These are phyloP conservation scores for Pythium volutum DNA, from an alignment of 352 stramenopile species.

Conservation along the genomic window DNA sequence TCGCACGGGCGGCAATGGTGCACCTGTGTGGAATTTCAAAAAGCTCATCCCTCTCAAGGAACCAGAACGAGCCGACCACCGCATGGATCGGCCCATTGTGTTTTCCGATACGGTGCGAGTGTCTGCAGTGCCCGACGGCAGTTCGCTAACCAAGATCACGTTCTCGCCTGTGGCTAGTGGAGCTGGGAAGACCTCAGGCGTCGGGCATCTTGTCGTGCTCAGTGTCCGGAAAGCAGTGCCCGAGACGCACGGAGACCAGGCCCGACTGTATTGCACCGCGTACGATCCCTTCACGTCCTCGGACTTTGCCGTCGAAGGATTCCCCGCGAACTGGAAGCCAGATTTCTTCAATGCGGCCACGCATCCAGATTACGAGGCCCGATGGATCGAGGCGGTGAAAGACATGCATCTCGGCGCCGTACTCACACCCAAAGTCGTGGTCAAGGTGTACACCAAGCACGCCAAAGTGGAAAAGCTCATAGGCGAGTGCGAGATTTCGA, in stretches of 20 bases:
- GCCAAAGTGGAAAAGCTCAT: conserved; percentile 63
- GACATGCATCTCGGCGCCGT: conserved; percentile 51
- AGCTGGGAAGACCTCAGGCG: neutral
- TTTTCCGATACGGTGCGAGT: conserved; percentile 79
- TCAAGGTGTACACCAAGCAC: conserved; percentile 75
- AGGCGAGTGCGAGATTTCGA: conserved; percentile 70
- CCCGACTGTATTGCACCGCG: conserved; percentile 72
- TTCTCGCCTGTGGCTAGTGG: conserved; percentile 38
- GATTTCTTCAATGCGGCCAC: conserved; percentile 62
- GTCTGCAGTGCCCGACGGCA: conserved; percentile 36
- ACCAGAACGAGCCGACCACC: conserved; percentile 39
- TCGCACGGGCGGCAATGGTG: conserved; percentile 41
- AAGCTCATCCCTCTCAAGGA: conserved; percentile 47
- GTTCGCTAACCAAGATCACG: conserved; percentile 38
- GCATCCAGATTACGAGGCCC: conserved; percentile 44
- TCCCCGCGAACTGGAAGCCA: conserved; percentile 48
- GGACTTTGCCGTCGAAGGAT: conserved; percentile 74
- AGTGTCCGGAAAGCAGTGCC: conserved; percentile 59
- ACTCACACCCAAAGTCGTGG: conserved; percentile 62
- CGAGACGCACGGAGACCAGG: conserved; percentile 17
- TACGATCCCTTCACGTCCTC: conserved; percentile 80
- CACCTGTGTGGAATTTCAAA: conserved; percentile 63
- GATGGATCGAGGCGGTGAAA: conserved; percentile 52
- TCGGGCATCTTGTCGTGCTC: conserved; percentile 65
- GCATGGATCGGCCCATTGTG: conserved; percentile 64